Conservation (phyloP, 2,329 filamentous ascomycete genomes). For the Cryphonectria naterciae region DNA sequence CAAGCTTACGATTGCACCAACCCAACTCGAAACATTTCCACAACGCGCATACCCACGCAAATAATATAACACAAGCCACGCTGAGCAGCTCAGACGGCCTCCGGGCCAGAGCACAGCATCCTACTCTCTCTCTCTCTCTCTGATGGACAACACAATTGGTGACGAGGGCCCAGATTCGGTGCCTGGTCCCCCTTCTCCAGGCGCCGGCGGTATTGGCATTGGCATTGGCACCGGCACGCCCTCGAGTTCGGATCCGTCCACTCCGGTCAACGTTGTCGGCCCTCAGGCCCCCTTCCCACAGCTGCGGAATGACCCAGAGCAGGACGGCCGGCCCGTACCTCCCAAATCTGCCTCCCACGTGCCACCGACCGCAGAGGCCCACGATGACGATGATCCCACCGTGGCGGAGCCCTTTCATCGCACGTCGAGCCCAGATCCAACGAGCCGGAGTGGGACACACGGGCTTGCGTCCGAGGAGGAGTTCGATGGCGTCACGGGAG, state of each 20-base stretch:
- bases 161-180: constrained; percentile 28
- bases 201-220: constrained; percentile 12
- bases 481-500: constrained; percentile 33
- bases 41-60: background rate
- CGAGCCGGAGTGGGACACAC: constrained; percentile 35
- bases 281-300: constrained; percentile 23
- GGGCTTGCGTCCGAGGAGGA: constrained; percentile 31
- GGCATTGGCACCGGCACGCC: constrained; percentile 10
- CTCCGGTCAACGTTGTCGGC: constrained; percentile 8
- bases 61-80: background rate
- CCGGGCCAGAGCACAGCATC: background rate
- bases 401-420: constrained; percentile 62
- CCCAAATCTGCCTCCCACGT: constrained; percentile 32
- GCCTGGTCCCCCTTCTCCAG: constrained; percentile 17
- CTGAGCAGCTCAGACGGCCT: constrained; percentile 5
- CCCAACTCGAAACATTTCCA: background rate
- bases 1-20: background rate
- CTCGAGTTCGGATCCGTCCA: constrained; percentile 15
- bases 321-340: constrained; percentile 31
- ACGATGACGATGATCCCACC: constrained; percentile 62
- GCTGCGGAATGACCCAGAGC: constrained; percentile 25
- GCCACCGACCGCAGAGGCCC: constrained; percentile 44
- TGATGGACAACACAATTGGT: constrained; percentile 27
- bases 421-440: constrained; percentile 55
- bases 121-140: background rate